Conservation (phyloP, 345 rosid genomes). For the Salix caprea region DNA sequence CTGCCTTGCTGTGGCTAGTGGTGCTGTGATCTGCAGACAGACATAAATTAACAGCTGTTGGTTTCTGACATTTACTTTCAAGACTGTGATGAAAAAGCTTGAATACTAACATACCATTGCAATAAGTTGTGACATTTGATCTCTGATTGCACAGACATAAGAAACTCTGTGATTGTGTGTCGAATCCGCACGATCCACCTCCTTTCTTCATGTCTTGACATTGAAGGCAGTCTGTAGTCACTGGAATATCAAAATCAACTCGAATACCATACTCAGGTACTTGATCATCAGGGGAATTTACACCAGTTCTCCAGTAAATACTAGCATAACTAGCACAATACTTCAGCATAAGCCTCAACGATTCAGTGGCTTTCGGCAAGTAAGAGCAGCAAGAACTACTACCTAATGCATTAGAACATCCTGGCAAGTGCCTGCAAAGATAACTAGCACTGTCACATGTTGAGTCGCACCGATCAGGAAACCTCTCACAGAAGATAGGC, state of each 20-base stretch:
- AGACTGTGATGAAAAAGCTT: background rate
- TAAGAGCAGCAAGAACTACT: slow-evolving; percentile 77
- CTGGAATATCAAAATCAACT: slow-evolving; percentile 75
- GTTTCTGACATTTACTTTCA: background rate
- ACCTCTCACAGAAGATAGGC: slow-evolving; percentile 77
- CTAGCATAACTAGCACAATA: slow-evolving; percentile 82
- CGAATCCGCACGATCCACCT: slow-evolving; percentile 71
- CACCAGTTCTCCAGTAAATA: slow-evolving; percentile 75
- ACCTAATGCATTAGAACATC: slow-evolving; percentile 46
- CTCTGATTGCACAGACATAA: slow-evolving; percentile 57
- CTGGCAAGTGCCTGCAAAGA: slow-evolving; percentile 81
- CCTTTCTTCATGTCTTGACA: slow-evolving; percentile 80
- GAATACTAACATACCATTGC: slow-evolving; percentile 45
- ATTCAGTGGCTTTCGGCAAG: slow-evolving; percentile 74
- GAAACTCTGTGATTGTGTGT: slow-evolving; percentile 51
- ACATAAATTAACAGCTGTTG: background rate
- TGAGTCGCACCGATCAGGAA: slow-evolving; percentile 84
- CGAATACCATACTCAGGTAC: slow-evolving; percentile 81
- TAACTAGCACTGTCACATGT: slow-evolving; percentile 85
- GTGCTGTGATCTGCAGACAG: slow-evolving; percentile 35
- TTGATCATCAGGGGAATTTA: slow-evolving; percentile 47
- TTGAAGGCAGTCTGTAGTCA: slow-evolving; percentile 67
- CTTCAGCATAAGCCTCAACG: slow-evolving; percentile 74
- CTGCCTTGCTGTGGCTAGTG: slow-evolving; percentile 34
- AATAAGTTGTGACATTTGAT: slow-evolving; percentile 54